Conservation (phyloP, 2,329 filamentous ascomycete genomes). For the Tolypocladium ophioglossoides region DNA sequence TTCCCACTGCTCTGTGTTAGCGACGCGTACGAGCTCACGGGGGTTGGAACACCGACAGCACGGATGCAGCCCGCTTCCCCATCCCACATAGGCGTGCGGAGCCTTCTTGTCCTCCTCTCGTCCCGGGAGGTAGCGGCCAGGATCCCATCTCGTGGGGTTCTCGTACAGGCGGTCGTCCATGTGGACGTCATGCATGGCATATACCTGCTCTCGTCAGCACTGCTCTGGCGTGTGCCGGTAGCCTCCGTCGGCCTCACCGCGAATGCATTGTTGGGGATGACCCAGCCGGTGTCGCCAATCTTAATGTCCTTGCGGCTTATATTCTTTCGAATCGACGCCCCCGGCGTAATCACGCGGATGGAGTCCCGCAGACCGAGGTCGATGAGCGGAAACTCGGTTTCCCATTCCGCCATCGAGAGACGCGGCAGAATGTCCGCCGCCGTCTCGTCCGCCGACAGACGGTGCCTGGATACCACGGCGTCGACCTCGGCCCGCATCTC, state of each 20-base stretch:
- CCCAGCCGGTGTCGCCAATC: slow-evolving; percentile 31
- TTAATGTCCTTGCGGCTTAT: slow-evolving; percentile 30
- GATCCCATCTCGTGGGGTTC: slow-evolving; percentile 38
- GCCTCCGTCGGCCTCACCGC: slow-evolving; percentile 15
- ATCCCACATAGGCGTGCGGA: slow-evolving; percentile 19
- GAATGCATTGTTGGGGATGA: slow-evolving; percentile 38
- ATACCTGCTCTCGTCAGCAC: slow-evolving; percentile 15
- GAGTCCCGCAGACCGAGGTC: slow-evolving; percentile 41
- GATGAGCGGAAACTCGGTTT: slow-evolving; percentile 40
- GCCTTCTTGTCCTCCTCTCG: slow-evolving; percentile 32
- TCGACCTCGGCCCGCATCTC: slow-evolving; percentile 36
- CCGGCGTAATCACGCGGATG: slow-evolving; percentile 38
- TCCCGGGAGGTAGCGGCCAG: slow-evolving; percentile 33
- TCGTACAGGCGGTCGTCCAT: slow-evolving; percentile 36
- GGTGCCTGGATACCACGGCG: slow-evolving; percentile 30
- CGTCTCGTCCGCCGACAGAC: slow-evolving; percentile 16
- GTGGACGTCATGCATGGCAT: slow-evolving; percentile 36
- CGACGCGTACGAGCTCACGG: background rate
- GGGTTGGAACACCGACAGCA: slow-evolving; percentile 15
- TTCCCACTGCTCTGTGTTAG: slow-evolving; percentile 3
- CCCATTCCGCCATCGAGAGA: slow-evolving; percentile 43
- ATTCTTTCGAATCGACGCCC: slow-evolving; percentile 42
- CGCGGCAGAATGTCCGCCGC: slow-evolving; percentile 26
- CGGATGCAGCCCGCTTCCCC: slow-evolving; percentile 24
- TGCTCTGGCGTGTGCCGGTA: background rate